These are phyloP conservation scores for Acacia pycnantha DNA, from an alignment of 331 rosid species.

Conservation along the genomic window DNA sequence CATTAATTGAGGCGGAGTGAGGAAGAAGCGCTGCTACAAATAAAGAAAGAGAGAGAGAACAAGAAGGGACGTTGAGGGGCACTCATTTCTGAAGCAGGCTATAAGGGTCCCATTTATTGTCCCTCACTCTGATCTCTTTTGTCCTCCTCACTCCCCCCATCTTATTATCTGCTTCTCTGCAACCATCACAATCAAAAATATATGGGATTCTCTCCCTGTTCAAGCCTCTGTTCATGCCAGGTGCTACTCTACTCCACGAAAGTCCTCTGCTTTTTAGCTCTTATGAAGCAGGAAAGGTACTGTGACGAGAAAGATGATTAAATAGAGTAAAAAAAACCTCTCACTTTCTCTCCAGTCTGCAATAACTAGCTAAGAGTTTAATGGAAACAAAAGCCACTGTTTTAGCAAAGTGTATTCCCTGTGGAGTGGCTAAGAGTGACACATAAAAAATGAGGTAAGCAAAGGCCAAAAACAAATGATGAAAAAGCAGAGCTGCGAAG, in stretches of 20 bases:
- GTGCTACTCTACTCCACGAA: conserved; percentile 43
- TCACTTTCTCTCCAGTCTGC: conserved; percentile 42
- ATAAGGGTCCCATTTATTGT: conserved; percentile 62
- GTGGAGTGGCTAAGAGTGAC: not conserved
- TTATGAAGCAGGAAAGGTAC: conserved; percentile 37
- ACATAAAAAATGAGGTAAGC: conserved; percentile 54
- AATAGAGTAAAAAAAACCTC: conserved; percentile 9
- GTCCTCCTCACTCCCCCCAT: not conserved
- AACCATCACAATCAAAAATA: conserved; percentile 50
- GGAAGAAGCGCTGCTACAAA: conserved; percentile 40
- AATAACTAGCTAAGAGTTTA: conserved; percentile 28
- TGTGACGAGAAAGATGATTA: conserved; percentile 38
- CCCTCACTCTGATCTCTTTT: conserved; percentile 44
- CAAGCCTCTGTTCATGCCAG: conserved; percentile 58
- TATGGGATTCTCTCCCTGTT: conserved; percentile 31
- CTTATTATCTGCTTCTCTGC: conserved; percentile 52
- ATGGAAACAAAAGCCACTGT: conserved; percentile 38
- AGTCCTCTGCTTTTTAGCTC: conserved; percentile 41
- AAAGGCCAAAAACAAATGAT: conserved; percentile 31
- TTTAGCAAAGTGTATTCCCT: conserved; percentile 35
- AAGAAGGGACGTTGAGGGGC: conserved; percentile 30
- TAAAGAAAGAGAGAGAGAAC: too few species aligned
- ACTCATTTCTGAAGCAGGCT: conserved; percentile 78
- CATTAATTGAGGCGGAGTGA: conserved; percentile 36
- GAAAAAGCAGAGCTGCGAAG: conserved; percentile 28